Evolutionary conservation across 1,139 yeast genomes (phyloP).

Genomic region (Tardiomyces blankii): DNA sequence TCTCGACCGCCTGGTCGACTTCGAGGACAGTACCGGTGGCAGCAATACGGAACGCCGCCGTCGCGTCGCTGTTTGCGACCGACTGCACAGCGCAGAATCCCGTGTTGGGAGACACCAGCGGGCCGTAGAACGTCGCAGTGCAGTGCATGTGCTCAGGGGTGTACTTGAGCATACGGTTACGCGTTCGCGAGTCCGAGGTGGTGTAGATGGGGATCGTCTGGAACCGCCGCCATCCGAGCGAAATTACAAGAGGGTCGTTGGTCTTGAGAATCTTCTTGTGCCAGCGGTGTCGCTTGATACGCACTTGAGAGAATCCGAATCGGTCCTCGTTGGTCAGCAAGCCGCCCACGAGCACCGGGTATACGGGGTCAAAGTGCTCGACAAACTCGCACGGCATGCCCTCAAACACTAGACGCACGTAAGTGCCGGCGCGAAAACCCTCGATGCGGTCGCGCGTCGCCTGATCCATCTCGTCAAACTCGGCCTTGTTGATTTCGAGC

Average conservation of each 20-base stretch:
- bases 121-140: slow-evolving; percentile 94
- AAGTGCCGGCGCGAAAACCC: slow-evolving; percentile 90
- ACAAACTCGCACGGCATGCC: slow-evolving; percentile 83
- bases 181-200: slow-evolving; percentile 91
- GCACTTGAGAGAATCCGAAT: slow-evolving; percentile 85
- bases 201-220: slow-evolving; percentile 94
- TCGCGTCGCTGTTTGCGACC: slow-evolving; percentile 72
- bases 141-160: slow-evolving; percentile 98
- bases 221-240: slow-evolving; percentile 97
- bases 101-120: slow-evolving; percentile 93
- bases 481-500: slow-evolving; percentile 78
- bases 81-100: slow-evolving; percentile 93
- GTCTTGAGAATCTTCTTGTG: slow-evolving; percentile 92
- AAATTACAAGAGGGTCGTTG: slow-evolving; percentile 87
- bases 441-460: slow-evolving; percentile 72
- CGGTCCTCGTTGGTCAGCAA: slow-evolving; percentile 80
- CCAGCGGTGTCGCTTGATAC: slow-evolving; percentile 98
- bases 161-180: slow-evolving; percentile 95
- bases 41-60: slow-evolving; percentile 87
- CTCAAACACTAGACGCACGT: slow-evolving; percentile 81
- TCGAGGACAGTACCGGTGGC: slow-evolving; percentile 98
- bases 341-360: slow-evolving; percentile 86
- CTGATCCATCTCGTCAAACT: slow-evolving; percentile 53
- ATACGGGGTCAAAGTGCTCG: slow-evolving; percentile 73
- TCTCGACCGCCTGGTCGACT: slow-evolving; percentile 77